A percentile compares a stretch with the other conserved stretches of the same genome.
Evolutionary conservation across 2,329 filamentous ascomycete genomes (phyloP).

Genomic region (Acephala macrosclerotiorum): DNA sequence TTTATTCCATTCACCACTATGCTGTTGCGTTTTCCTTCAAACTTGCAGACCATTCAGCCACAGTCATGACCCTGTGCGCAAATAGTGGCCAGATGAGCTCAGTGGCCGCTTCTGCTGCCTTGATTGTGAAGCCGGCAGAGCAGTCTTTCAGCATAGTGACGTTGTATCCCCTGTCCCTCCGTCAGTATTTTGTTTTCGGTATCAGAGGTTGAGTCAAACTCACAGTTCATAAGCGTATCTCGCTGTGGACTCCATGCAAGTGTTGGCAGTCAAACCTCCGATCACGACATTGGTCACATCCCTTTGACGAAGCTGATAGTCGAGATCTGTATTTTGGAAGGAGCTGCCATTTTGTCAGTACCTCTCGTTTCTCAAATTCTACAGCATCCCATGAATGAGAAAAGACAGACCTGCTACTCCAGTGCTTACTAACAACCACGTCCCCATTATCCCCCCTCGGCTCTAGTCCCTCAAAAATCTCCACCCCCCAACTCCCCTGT

Average conservation of each 20-base stretch:
- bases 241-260: constrained; percentile 47
- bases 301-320: constrained; percentile 45
- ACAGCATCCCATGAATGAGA: neutral
- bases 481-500: constrained; percentile 41
- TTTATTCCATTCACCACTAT: neutral
- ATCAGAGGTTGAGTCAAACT: constrained; percentile 18
- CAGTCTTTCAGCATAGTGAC: constrained; percentile 40
- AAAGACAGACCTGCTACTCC: constrained; percentile 41
- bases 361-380: neutral
- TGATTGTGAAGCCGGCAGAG: constrained; percentile 38
- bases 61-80: constrained; percentile 37
- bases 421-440: constrained; percentile 45
- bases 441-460: constrained; percentile 42
- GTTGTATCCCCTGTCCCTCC: constrained; percentile 35
- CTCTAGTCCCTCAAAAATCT: constrained; percentile 43
- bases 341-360: constrained; percentile 31
- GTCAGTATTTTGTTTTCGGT: neutral
- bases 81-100: constrained; percentile 42
- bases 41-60: constrained; percentile 36
- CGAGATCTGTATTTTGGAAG: constrained; percentile 47
- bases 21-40: constrained; percentile 14
- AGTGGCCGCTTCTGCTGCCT: constrained; percentile 36
- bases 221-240: constrained; percentile 45
- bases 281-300: constrained; percentile 45
- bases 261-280: constrained; percentile 44